These are phyloP conservation scores for Wickerhamomyces bovis DNA, from an alignment of 805 yeast species.

Conservation along the genomic window DNA sequence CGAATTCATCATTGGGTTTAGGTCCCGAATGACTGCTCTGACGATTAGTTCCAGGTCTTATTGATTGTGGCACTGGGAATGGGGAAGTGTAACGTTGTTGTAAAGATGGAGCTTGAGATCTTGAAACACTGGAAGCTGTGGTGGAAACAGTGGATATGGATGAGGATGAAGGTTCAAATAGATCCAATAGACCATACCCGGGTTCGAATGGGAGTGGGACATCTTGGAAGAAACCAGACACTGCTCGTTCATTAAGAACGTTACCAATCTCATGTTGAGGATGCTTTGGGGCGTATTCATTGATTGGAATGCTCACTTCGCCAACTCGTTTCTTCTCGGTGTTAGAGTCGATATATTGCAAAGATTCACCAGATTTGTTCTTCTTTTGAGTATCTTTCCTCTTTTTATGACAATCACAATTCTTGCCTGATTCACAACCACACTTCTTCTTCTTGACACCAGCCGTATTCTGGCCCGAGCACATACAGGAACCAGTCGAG, in stretches of 20 bases:
- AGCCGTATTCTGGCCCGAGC: slow-evolving; percentile 40
- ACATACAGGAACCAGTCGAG: slow-evolving; percentile 53
- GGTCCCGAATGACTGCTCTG: background rate
- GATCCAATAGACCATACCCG: slow-evolving; percentile 35
- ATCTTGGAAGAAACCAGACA: slow-evolving; percentile 25
- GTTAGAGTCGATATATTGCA: background rate
- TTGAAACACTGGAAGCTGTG: background rate
- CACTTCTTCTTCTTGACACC: slow-evolving; percentile 19
- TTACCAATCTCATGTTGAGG: slow-evolving; percentile 26
- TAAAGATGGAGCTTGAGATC: background rate
- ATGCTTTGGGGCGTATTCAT: slow-evolving; percentile 30
- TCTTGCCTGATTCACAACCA: slow-evolving; percentile 23
- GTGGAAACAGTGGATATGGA: background rate
- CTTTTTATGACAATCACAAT: slow-evolving; percentile 24
- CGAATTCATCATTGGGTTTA: background rate
- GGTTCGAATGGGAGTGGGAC: slow-evolving; percentile 30
- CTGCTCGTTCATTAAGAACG: slow-evolving; percentile 18
- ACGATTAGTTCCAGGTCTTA: background rate
- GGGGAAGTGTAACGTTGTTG: slow-evolving; percentile 1
- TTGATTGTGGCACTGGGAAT: background rate
- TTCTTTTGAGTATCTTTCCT: slow-evolving; percentile 4
- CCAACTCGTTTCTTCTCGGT: slow-evolving; percentile 25
- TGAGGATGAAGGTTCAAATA: slow-evolving; percentile 19
- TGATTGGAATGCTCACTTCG: slow-evolving; percentile 32
- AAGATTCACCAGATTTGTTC: background rate